Percentiles rank a stretch among this genome's conserved stretches.
Evolutionary conservation across 192 early-diverging fungal genomes (phyloP).

Genomic region (Fimicolochytrium jonesii): DNA sequence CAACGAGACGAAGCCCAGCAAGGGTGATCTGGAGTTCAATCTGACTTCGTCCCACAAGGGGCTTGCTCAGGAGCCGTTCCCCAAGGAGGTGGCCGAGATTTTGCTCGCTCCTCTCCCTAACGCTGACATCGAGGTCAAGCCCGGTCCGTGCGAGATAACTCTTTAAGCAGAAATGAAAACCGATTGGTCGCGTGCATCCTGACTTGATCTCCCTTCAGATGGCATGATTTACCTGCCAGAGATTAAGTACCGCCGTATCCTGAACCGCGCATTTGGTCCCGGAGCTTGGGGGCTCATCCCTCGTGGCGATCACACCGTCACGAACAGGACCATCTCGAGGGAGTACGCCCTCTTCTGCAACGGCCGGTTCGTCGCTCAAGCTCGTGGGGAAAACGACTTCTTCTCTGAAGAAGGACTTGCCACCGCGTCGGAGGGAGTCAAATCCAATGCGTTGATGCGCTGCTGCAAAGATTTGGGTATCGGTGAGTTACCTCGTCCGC

Average conservation of each 20-base stretch:
- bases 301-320: constrained; percentile 81
- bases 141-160: constrained; percentile 46
- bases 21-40: not conserved
- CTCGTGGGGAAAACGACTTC: constrained; percentile 91
- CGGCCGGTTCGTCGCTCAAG: constrained; percentile 87
- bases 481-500: not conserved
- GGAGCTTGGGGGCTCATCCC: constrained; percentile 65
- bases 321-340: constrained; percentile 71
- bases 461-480: constrained; percentile 91
- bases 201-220: constrained; percentile 43
- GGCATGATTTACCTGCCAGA: constrained; percentile 92
- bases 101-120: constrained; percentile 64
- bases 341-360: constrained; percentile 88
- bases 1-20: not conserved
- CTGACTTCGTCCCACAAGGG: constrained; percentile 50
- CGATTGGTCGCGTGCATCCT: not conserved
- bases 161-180: not conserved
- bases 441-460: constrained; percentile 90
- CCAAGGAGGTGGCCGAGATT: constrained; percentile 59
- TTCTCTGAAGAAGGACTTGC: constrained; percentile 72
- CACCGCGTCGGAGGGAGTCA: constrained; percentile 80
- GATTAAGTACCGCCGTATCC: constrained; percentile 94
- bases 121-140: constrained; percentile 86
- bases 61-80: constrained; percentile 69
- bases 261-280: constrained; percentile 93